Percentiles rank a stretch among this genome's conserved stretches.
Conservation (phyloP, 1,284 basidiomycete species). For the Boletellus deceptivus region DNA sequence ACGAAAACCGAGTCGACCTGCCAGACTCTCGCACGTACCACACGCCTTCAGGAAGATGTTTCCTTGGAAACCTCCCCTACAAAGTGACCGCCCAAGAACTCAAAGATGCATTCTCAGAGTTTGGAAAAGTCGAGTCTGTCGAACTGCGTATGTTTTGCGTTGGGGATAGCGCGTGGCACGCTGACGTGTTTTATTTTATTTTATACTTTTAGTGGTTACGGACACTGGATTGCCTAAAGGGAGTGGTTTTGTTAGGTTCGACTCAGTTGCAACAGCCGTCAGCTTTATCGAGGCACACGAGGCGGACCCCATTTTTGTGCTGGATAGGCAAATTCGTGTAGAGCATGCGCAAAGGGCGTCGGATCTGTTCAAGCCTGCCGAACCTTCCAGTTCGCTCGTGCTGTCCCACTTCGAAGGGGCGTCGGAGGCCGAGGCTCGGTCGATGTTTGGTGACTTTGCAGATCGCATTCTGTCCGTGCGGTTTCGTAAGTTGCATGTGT, state of each 20-base stretch:
- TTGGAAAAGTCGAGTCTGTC: conserved; percentile 36
- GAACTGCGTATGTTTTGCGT: conserved; percentile 33
- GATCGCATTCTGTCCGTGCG: conserved; percentile 19
- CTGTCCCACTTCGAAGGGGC: conserved; percentile 35
- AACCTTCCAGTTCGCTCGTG: conserved; percentile 41
- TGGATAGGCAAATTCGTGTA: conserved; percentile 42
- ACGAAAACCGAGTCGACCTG: background rate
- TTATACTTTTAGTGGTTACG: conserved; percentile 26
- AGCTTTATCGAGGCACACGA: conserved; percentile 34
- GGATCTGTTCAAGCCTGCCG: background rate
- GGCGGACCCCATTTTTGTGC: conserved; percentile 43
- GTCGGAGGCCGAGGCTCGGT: conserved; percentile 19
- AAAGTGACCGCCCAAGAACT: conserved; percentile 39
- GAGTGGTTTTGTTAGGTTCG: conserved; percentile 45
- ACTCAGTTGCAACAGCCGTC: conserved; percentile 35
- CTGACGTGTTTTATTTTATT: conserved; percentile 9
- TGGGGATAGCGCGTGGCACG: background rate
- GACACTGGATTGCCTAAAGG: conserved; percentile 40
- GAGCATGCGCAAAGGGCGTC: conserved; percentile 31
- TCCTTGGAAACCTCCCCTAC: conserved; percentile 47
- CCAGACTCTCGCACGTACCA: background rate
- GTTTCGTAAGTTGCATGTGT: conserved; percentile 18
- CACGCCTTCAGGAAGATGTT: conserved; percentile 37
- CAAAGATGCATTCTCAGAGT: conserved; percentile 34
- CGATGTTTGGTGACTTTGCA: conserved; percentile 26